Conservation (phyloP, 345 rosid species). For the Sonneratia caseolaris region DNA sequence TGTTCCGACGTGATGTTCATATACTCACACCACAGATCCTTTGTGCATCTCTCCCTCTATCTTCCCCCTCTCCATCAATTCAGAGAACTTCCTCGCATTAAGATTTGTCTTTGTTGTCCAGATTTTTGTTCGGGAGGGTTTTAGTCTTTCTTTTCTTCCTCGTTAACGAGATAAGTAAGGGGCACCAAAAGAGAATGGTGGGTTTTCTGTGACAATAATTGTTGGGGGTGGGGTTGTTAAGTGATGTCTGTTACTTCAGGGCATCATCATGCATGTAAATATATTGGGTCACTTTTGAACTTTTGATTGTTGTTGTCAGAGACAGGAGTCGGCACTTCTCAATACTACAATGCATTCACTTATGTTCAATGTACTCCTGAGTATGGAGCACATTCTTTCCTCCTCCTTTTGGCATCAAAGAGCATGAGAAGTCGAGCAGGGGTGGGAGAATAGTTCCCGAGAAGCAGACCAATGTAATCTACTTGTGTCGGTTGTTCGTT, state of each 20-base stretch:
- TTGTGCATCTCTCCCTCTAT: neutral
- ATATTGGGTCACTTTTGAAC: neutral
- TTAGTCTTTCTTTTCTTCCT: neutral
- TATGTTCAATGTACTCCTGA: neutral
- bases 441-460: neutral
- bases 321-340: neutral
- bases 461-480: no score
- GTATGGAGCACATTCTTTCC: no score
- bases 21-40: neutral
- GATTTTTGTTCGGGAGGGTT: neutral
- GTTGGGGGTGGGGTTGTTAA: neutral
- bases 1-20: slow-evolving; percentile 46
- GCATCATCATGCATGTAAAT: neutral
- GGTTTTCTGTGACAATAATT: neutral
- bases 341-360: neutral
- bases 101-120: neutral
- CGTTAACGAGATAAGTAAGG: no score
- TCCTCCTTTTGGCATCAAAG: neutral
- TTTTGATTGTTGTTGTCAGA: neutral
- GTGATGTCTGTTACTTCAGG: neutral
- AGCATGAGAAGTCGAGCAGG: slow-evolving; percentile 4
- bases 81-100: neutral
- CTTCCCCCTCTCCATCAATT: neutral
- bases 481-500: no score
- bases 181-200: neutral